Evolutionary conservation across 2,329 filamentous ascomycete genomes (phyloP), one percentile per base, ranked within the genome.

Genomic region (Torrubiella hemipterigena): DNA sequence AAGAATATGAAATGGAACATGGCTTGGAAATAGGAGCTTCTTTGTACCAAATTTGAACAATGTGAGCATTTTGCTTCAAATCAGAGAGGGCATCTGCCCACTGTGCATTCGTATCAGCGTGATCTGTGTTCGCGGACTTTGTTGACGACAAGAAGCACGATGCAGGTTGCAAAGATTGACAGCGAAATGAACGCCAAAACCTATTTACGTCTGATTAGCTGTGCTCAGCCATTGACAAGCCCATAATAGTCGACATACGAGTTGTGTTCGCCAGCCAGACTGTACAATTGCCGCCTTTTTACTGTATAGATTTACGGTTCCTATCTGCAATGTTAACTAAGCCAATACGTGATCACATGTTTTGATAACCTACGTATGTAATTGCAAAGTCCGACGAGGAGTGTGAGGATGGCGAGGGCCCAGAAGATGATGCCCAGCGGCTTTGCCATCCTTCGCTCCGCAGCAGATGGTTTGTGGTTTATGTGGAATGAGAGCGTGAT

Each of bases 401-500:
- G 59, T 42, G 83, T 93, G n/a, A 75, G 64, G 2, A 93, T 54
- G 9, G 82, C 77, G 5, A 98, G 65, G 0, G 75, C 42, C 87
- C 87, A 96, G 57, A 98, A 98, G 16, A 94, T 59, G 27, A 85
- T 66, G 0, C 91, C 91, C 3, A 98, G 70, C 0, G 91, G 91
- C 38, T 81, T 67, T 0, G 91, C 80, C 56, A 95, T 77, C 26
- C 70, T 72, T 37, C 73, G 63, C 60, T 98, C 91, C 11, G 84
- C 53, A 1, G 61, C 49, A 0, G 75, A 72, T 1, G 91, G 83
- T 44, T 77, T 58, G 13, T 65, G 64, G 48, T 86, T 87, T 30
- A 98, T 68, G 49, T 98, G 89, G 54, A 98, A 98, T 11, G 84
- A 93, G 30, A 95, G 67, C 8, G 93, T 77, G 42, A 98, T 94